Percentiles rank a stretch among this genome's conserved stretches.
Conservation (phyloP, 306 rosid genomes). For the Malus fusca region DNA sequence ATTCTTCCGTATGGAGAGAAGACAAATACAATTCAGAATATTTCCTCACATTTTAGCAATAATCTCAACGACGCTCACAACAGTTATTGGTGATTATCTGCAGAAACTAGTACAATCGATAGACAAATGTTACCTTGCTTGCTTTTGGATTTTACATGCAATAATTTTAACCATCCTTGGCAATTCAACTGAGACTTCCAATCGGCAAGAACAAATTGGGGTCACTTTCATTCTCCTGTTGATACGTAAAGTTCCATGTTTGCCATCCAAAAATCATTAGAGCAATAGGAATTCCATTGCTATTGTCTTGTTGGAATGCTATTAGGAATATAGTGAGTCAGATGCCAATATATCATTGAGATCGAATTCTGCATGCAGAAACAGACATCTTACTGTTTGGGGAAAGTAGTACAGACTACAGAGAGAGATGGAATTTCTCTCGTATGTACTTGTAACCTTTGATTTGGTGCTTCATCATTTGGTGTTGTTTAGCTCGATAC, state of each 20-base stretch:
- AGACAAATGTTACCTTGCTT: background rate
- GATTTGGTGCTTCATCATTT: background rate
- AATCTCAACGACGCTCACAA: background rate
- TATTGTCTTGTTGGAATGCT: background rate
- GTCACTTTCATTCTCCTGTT: conserved; percentile 20
- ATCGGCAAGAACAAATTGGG: background rate
- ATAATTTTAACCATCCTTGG: background rate
- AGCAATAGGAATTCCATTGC: conserved; percentile 2
- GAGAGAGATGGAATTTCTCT: conserved; percentile 9
- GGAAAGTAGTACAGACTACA: background rate
- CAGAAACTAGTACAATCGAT: background rate
- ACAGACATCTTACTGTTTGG: conserved; percentile 21
- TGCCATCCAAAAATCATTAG: background rate
- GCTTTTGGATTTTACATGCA: background rate
- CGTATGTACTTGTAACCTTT: background rate
- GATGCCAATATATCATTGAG: conserved; percentile 10
- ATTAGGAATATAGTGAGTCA: background rate
- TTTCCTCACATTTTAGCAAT: background rate
- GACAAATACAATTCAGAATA: no score
- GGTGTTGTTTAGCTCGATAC: background rate
- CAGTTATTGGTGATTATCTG: background rate
- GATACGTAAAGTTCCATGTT: background rate
- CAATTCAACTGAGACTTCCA: conserved; percentile 17
- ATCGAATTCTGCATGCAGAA: conserved; percentile 23
- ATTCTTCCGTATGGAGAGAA: no score